A percentile compares a stretch with the other conserved stretches of the same genome.
phyloP scores from a whole-genome alignment of 257 asterid species.

The Plantago ovata region DNA sequence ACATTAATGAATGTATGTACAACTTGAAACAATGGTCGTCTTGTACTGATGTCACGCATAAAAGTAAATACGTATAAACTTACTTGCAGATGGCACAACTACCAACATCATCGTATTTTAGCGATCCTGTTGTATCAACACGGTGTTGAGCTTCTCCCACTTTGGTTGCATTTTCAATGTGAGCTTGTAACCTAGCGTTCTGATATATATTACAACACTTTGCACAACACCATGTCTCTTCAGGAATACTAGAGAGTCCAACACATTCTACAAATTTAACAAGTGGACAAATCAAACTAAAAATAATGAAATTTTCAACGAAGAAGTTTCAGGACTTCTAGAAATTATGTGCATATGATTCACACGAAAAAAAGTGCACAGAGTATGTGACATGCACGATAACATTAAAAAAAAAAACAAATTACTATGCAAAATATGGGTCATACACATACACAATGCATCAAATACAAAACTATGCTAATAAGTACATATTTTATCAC shows the following conservation, averaged over 20 bases:
- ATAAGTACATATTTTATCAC: slow-evolving; percentile 3
- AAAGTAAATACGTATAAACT: slow-evolving; percentile 6
- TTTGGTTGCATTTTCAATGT: slow-evolving; percentile 66
- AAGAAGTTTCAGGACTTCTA: too few species aligned
- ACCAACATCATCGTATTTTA: slow-evolving; percentile 43
- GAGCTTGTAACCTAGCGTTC: slow-evolving; percentile 51
- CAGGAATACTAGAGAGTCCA: slow-evolving; percentile 45
- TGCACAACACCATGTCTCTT: slow-evolving; percentile 74
- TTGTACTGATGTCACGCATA: slow-evolving; percentile 3
- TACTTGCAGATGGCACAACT: slow-evolving; percentile 91
- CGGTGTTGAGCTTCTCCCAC: slow-evolving; percentile 86
- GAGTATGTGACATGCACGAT: not conserved
- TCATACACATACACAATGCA: not conserved
- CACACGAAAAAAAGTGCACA: not conserved
- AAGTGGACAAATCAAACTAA: slow-evolving; percentile 8
- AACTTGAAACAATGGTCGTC: slow-evolving; percentile 11
- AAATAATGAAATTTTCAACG: not conserved
- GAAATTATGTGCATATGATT: not conserved
- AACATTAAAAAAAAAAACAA: not conserved
- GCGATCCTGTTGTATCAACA: slow-evolving; percentile 58
- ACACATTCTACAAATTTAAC: slow-evolving; percentile 57
- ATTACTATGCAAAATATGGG: not conserved
- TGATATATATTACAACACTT: slow-evolving; percentile 54
- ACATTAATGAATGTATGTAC: slow-evolving; percentile 1
- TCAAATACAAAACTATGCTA: not conserved